These are phyloP conservation scores for Porcisia deanei DNA, from an alignment of 208 protist genomes.

Conservation along the genomic window DNA sequence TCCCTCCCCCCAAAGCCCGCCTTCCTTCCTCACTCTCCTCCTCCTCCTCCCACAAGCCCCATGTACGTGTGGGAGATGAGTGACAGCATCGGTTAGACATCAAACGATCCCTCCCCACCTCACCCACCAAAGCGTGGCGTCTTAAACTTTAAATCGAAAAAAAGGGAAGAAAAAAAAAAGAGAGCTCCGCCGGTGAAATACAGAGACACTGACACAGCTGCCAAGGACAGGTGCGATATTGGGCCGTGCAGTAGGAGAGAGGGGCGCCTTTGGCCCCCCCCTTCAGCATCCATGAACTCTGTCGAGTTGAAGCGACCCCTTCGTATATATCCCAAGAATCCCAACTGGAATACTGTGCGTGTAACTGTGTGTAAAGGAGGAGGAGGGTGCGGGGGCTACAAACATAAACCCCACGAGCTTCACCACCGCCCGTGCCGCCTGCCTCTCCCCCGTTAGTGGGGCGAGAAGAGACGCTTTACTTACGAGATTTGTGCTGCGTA, in stretches of 20 bases:
- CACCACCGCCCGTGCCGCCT: neutral
- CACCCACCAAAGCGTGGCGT: neutral
- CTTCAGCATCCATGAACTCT: neutral
- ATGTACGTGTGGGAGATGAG: neutral
- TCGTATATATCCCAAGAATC: neutral
- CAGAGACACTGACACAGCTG: neutral
- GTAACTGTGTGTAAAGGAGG: neutral
- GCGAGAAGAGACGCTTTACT: constrained; percentile 20
- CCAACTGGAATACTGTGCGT: neutral
- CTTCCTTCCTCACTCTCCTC: neutral
- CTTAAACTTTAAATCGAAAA: neutral
- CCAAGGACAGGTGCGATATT: neutral
- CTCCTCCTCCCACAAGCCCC: neutral
- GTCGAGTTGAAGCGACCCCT: neutral
- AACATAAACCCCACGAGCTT: neutral
- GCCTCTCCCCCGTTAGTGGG: neutral
- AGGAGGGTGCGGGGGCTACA: too few species aligned
- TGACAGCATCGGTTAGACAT: neutral
- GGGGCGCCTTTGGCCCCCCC: neutral
- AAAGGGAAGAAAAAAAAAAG: neutral
- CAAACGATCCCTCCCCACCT: too few species aligned
- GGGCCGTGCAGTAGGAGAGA: constrained; percentile 1
- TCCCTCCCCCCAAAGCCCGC: neutral
- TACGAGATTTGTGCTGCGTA: constrained; percentile 86
- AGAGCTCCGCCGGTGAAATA: neutral